Evolutionary conservation across 1,139 yeast genomes (phyloP).

Genomic region (Yueomyces sp.): DNA sequence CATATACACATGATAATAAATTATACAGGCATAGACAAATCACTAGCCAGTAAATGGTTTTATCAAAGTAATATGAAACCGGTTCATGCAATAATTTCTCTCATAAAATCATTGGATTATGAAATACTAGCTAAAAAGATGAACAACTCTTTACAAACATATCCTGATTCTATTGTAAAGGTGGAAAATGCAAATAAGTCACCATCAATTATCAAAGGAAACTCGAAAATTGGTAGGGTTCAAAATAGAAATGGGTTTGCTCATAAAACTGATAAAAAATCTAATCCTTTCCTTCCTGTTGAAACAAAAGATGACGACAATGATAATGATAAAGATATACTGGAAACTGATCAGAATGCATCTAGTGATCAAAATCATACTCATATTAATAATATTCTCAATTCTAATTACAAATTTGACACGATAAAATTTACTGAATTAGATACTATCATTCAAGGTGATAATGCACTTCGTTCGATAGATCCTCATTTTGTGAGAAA

Average conservation of each 20-base stretch:
- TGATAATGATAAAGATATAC: background rate
- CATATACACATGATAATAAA: conserved; percentile 8
- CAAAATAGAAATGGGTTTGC: conserved; percentile 4
- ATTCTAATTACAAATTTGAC: background rate
- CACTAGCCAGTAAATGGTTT: conserved; percentile 11
- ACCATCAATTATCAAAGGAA: background rate
- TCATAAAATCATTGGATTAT: conserved; percentile 7
- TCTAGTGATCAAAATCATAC: background rate
- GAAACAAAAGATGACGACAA: background rate
- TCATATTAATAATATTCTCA: conserved; percentile 3
- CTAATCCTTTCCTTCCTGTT: background rate
- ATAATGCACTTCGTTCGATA: conserved; percentile 3
- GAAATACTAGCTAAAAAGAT: background rate
- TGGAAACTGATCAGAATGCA: background rate
- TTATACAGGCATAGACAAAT: conserved; percentile 9
- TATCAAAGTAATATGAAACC: conserved; percentile 8
- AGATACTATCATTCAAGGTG: background rate
- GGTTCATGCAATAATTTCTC: conserved; percentile 10
- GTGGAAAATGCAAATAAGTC: background rate
- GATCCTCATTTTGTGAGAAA: conserved; percentile 5
- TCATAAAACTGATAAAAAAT: background rate
- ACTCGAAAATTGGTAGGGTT: conserved; percentile 3
- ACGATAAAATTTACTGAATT: background rate
- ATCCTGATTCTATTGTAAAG: background rate
- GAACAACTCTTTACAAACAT: background rate